These are phyloP conservation scores for Colletotrichum scovillei DNA, from an alignment of 2,329 filamentous ascomycete species.

Conservation along the genomic window DNA sequence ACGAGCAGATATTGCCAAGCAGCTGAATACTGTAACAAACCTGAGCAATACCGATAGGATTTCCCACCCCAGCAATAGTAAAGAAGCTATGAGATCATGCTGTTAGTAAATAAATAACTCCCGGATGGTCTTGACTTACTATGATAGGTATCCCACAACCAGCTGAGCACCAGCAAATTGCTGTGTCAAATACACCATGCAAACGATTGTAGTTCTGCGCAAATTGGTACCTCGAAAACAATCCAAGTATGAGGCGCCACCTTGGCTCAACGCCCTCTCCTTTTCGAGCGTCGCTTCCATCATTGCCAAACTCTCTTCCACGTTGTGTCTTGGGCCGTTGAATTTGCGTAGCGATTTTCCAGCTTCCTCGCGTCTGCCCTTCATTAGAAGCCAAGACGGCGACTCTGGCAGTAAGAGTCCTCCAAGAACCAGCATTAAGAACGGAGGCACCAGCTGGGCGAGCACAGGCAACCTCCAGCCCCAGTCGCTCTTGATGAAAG, in stretches of 20 bases:
- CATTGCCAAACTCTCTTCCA: slow-evolving; percentile 42
- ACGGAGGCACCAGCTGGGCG: slow-evolving; percentile 7
- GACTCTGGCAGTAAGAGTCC: slow-evolving; percentile 39
- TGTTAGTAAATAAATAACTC: slow-evolving; percentile 45
- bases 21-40: slow-evolving; percentile 55
- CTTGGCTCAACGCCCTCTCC: slow-evolving; percentile 44
- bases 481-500: slow-evolving; percentile 24
- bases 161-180: slow-evolving; percentile 57
- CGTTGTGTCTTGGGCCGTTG: slow-evolving; percentile 40
- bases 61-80: slow-evolving; percentile 50
- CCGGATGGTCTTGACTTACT: slow-evolving; percentile 28
- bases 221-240: slow-evolving; percentile 60
- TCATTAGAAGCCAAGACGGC: slow-evolving; percentile 51
- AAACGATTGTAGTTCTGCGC: slow-evolving; percentile 65
- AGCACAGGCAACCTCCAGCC: slow-evolving; percentile 23
- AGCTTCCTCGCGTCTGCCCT: slow-evolving; percentile 47
- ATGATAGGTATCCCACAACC: slow-evolving; percentile 40
- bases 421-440: neutral
- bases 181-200: slow-evolving; percentile 73
- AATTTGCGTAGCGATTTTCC: slow-evolving; percentile 47
- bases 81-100: slow-evolving; percentile 39
- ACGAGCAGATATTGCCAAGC: slow-evolving; percentile 52
- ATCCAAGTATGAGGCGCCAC: slow-evolving; percentile 56
- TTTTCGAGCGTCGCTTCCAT: slow-evolving; percentile 46
- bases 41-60: slow-evolving; percentile 52